These are phyloP conservation scores for Fusarium staphyleae DNA, from an alignment of 2,329 filamentous ascomycete species.

Conservation along the genomic window DNA sequence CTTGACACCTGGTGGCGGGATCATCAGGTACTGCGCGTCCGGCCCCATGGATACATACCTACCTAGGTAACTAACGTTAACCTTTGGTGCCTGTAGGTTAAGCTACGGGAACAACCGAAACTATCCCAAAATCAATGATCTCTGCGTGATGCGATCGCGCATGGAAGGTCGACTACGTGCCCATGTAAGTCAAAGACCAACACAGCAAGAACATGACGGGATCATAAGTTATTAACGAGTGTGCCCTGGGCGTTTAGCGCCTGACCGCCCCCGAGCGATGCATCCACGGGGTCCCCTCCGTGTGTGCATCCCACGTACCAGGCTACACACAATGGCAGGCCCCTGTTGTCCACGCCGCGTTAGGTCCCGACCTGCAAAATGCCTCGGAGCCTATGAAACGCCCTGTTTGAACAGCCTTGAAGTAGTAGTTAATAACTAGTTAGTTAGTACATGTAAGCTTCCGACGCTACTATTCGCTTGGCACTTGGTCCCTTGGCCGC, in stretches of 20 bases:
- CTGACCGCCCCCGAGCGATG: slow-evolving; percentile 1
- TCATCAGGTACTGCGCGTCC: background rate
- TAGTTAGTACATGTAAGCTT: slow-evolving; percentile 23
- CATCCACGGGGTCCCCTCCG: slow-evolving; percentile 2
- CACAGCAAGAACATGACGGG: slow-evolving; percentile 16
- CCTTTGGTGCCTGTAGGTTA: slow-evolving; percentile 10
- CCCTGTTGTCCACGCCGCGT: slow-evolving; percentile 12
- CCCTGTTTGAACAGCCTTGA: slow-evolving; percentile 1
- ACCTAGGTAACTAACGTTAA: too few species aligned
- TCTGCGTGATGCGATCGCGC: too few species aligned
- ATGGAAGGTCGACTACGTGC: slow-evolving; percentile 6
- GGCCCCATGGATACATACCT: background rate
- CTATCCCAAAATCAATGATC: too few species aligned
- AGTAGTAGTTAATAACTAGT: too few species aligned
- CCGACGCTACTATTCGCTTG: slow-evolving; percentile 18
- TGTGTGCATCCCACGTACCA: slow-evolving; percentile 5
- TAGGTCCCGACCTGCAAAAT: slow-evolving; percentile 32
- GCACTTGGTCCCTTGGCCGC: slow-evolving; percentile 19
- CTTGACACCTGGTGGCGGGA: background rate
- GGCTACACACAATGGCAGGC: background rate
- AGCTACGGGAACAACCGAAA: background rate
- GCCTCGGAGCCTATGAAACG: slow-evolving; percentile 27
- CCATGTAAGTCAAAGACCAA: slow-evolving; percentile 8
- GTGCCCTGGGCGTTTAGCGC: slow-evolving; percentile 9
- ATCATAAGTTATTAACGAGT: background rate